phyloP scores from a whole-genome alignment of 345 rosid species.

The Hypericum androsaemum region DNA sequence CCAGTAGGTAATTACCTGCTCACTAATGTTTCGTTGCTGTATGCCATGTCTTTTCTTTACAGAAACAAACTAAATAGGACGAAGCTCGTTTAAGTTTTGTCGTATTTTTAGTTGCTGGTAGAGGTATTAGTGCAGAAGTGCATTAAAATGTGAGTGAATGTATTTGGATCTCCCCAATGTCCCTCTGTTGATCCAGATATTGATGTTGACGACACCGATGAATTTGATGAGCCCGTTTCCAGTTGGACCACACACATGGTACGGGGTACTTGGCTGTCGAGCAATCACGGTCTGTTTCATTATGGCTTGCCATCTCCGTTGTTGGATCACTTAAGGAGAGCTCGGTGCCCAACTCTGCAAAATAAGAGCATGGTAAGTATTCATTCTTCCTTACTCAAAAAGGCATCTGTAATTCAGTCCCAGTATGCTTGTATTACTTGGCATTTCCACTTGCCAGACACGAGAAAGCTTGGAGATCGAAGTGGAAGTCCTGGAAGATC shows the following conservation, averaged over 20 bases:
- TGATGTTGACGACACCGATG: conserved; percentile 36
- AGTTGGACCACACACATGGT: conserved; percentile 73
- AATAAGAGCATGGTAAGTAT: conserved; percentile 24
- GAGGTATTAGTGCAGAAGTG: too few relatives aligned
- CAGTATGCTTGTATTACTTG: not conserved
- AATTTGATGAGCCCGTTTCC: conserved; percentile 23
- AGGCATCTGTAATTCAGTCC: conserved; percentile 4
- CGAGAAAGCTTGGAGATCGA: conserved; percentile 46
- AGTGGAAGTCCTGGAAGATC: conserved; percentile 50
- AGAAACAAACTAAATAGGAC: not conserved
- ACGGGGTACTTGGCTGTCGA: conserved; percentile 86
- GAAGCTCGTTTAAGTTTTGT: not conserved
- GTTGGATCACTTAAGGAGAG: conserved; percentile 49
- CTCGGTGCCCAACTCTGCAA: conserved; percentile 18
- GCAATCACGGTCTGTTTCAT: conserved; percentile 49
- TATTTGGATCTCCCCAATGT: conserved; percentile 1
- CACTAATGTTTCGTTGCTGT: too few relatives aligned
- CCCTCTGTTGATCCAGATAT: conserved; percentile 46
- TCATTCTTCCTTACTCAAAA: not conserved
- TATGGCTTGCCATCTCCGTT: conserved; percentile 79
- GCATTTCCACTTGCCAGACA: conserved; percentile 25
- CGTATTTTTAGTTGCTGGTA: too few relatives aligned
- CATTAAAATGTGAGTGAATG: too few relatives aligned
- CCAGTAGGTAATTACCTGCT: conserved; percentile 49
- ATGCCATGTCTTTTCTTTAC: conserved; percentile 3